These are phyloP conservation scores for Handroanthus guayacan DNA, from an alignment of 257 asterid genomes.

Conservation along the genomic window DNA sequence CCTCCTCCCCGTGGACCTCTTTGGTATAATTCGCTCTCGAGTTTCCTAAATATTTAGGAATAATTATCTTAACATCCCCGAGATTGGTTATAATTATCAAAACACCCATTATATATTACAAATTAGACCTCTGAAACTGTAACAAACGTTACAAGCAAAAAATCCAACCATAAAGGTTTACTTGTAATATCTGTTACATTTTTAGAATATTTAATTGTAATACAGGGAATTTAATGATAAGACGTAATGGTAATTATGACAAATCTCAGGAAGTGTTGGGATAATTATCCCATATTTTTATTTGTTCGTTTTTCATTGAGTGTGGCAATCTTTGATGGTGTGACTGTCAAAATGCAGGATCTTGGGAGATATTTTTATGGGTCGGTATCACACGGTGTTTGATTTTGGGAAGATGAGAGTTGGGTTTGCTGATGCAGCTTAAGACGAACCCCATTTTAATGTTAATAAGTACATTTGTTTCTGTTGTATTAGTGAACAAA, in stretches of 20 bases:
- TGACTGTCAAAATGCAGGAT: constrained; percentile 57
- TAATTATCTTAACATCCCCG: too few species aligned
- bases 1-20: constrained; percentile 98
- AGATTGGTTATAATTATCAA: too few species aligned
- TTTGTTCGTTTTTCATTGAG: background rate
- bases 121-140: too few species aligned
- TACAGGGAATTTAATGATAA: too few species aligned
- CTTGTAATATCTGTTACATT: too few species aligned
- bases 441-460: constrained; percentile 9
- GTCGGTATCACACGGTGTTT: constrained; percentile 86
- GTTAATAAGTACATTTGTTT: constrained; percentile 4
- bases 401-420: constrained; percentile 76
- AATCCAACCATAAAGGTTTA: too few species aligned
- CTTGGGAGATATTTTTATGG: constrained; percentile 89
- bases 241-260: too few species aligned
- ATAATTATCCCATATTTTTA: background rate
- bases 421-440: constrained; percentile 92
- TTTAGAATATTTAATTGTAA: too few species aligned
- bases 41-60: background rate
- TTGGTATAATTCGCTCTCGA: constrained; percentile 50
- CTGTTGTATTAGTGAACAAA: background rate
- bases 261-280: too few species aligned
- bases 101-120: too few species aligned
- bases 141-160: too few species aligned
- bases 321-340: background rate